Evolutionary conservation across 2,329 filamentous ascomycete species (phyloP).

Genomic region (Colletotrichum phormii): DNA sequence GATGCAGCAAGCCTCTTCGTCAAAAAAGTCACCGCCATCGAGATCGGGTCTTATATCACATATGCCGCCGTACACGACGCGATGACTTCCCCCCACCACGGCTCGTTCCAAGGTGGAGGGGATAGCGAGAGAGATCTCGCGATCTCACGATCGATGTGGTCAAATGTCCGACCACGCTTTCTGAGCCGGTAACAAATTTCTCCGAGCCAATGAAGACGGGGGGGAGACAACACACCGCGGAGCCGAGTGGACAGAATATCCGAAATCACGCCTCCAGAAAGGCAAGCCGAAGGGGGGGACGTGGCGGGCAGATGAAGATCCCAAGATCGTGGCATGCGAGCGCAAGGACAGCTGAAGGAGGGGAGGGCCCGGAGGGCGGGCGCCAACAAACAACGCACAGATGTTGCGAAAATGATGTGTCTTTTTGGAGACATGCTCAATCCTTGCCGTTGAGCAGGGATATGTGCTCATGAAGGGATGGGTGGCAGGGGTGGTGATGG

Average conservation of each 20-base stretch:
- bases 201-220: background rate
- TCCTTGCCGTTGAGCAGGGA: constrained; percentile 16
- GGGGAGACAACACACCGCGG: background rate
- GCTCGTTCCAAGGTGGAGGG: background rate
- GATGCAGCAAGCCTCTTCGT: background rate
- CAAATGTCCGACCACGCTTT: background rate
- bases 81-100: background rate
- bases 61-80: background rate
- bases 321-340: background rate
- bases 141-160: background rate
- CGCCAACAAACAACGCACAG: constrained; percentile 5
- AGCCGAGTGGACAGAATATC: background rate
- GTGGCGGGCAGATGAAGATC: background rate
- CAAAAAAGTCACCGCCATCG: background rate
- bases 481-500: background rate
- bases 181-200: background rate
- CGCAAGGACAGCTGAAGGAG: background rate
- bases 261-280: background rate
- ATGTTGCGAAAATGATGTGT: constrained; percentile 9
- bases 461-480: background rate
- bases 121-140: too few relatives aligned
- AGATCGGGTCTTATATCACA: background rate
- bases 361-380: background rate
- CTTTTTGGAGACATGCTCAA: background rate
- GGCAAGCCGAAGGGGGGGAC: background rate